Base-by-base conservation (phyloP, 2,329 filamentous ascomycete genomes). In the Aspergillus novofumigatus region DNA sequence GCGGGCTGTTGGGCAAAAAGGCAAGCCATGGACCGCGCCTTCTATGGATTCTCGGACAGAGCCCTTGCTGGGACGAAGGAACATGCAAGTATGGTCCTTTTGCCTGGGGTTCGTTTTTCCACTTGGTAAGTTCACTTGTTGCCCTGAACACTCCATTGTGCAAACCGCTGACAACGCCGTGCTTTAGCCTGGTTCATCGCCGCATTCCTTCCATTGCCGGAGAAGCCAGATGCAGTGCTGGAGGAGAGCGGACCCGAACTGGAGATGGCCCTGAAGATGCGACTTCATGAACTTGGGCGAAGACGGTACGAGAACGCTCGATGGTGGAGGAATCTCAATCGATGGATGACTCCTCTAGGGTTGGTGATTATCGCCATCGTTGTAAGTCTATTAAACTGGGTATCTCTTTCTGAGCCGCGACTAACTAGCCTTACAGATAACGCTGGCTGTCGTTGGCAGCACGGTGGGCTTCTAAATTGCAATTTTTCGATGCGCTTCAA, bases 31-130 rank as follows among this genome's bases (percentile, higher is more conserved):
- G 89, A 84, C 86, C 59, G 86, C 90, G 1, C 91, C 91, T 1
- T 87, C 86, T 1, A 76, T 89, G 23, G 84, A 86, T 58, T 89
- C 86, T 74, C 83, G 83, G 2, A 84, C 86, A 42, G 83, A 82
- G 38, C 81, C 83, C 17, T 68, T 84, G 3, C 80, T 88, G 61
- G 86, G 86, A 52, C 83, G 83, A 61, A 83, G 89, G 59, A 92
- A 92, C 67, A 76, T 86, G 49, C 91, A 95, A 72, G 82, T 93
- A 29, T 78, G 88, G 53, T 77, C 90, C 51, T 95, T 95, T 74
- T 84, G 86, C 55, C 45, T 88, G 49, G 91, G 91, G 25, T 95
- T 95, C 67, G 77, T 93, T 49, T 85, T 91, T 67, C 91, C 90
- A 5, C 81, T 91, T 59, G 80, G 86, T 88, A 76, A 74, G 84